Base-by-base conservation (phyloP, 2,329 filamentous ascomycete genomes). In the Hypoxylon sp. region DNA sequence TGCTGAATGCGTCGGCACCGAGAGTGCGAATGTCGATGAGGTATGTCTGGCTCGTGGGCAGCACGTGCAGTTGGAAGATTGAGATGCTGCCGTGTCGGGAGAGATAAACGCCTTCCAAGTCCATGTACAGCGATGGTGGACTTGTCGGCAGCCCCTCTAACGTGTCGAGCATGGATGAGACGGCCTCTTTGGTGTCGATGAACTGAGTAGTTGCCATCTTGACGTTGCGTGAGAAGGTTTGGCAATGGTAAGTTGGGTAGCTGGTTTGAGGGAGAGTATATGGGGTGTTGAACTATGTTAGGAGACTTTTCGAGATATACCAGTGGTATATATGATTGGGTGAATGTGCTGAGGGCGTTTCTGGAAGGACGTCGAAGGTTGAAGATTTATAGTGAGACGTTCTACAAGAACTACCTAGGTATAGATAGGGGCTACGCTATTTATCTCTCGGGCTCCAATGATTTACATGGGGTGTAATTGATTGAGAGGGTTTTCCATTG, bases 21-120 rank as follows among this genome's bases (percentile, higher is more conserved):
- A 86, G 78, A 0, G 56, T 68, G 37, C 77, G 72, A 3, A 85
- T 68, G 65, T 86, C 82, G 51, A 86, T 70, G 0, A 86, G 70
- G 66, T 81, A 81, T 5, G 73, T 74, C 1, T 67, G 54, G 13
- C 74, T 56, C 1, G 32, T 55, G 0, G 76, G 73, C 1, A 65
- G 59, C 34, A 80, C 66, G 32, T 78, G 74, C 4, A 85, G 69
- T 17, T 77, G 73, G 1, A 85, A 22, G n/a, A 85, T 77, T 0
- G 82, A 82, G 13, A 85, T 72, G 5, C 73, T 76, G 2, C 82
- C 82, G 13, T 79, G 32, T 3, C 81, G 73, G 10, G 65, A 72
- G 6, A 85, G 79, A 7, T 80, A 74, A 6, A 77, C 71, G 2
- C 83, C 83, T 71, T 86, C 82, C 0, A 85, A 67, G 59, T 85